phyloP scores from a whole-genome alignment of 1,139 yeast genomes.

The Magnusiomyces paraingens region DNA sequence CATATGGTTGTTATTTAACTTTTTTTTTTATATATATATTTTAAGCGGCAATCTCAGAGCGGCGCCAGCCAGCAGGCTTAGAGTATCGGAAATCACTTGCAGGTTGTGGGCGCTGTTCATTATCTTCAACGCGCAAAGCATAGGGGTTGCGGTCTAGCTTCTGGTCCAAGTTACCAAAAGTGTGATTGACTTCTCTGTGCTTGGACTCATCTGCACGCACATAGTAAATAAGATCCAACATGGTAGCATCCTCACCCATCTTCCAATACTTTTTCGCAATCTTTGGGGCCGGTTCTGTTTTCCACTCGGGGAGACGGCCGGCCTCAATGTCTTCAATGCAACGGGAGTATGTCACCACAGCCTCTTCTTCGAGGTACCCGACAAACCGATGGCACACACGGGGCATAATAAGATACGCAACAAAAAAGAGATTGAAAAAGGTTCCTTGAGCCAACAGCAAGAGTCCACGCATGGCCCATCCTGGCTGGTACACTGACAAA shows the following conservation, averaged over 20 bases:
- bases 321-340: slow-evolving; percentile 47
- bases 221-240: slow-evolving; percentile 53
- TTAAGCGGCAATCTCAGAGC: slow-evolving; percentile 40
- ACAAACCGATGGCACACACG: slow-evolving; percentile 67
- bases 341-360: slow-evolving; percentile 63
- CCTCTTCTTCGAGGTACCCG: slow-evolving; percentile 74
- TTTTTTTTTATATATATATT: too few relatives aligned
- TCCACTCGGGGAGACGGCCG: slow-evolving; percentile 47
- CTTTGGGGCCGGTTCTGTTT: slow-evolving; percentile 33
- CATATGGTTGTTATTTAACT: too few relatives aligned
- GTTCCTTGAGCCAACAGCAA: slow-evolving; percentile 65
- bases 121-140: slow-evolving; percentile 40
- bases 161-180: slow-evolving; percentile 56
- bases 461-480: slow-evolving; percentile 49
- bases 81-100: slow-evolving; percentile 37
- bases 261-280: slow-evolving; percentile 63
- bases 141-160: slow-evolving; percentile 58
- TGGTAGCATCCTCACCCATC: slow-evolving; percentile 44
- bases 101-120: slow-evolving; percentile 47
- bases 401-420: slow-evolving; percentile 53
- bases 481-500: slow-evolving; percentile 58
- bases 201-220: slow-evolving; percentile 63
- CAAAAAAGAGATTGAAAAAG: slow-evolving; percentile 58
- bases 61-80: slow-evolving; percentile 54
- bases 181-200: slow-evolving; percentile 71